A percentile compares a stretch with the other conserved stretches of the same genome.
These are phyloP conservation scores for Lachnellula hyalina DNA, from an alignment of 2,329 filamentous ascomycete species.

Conservation along the genomic window DNA sequence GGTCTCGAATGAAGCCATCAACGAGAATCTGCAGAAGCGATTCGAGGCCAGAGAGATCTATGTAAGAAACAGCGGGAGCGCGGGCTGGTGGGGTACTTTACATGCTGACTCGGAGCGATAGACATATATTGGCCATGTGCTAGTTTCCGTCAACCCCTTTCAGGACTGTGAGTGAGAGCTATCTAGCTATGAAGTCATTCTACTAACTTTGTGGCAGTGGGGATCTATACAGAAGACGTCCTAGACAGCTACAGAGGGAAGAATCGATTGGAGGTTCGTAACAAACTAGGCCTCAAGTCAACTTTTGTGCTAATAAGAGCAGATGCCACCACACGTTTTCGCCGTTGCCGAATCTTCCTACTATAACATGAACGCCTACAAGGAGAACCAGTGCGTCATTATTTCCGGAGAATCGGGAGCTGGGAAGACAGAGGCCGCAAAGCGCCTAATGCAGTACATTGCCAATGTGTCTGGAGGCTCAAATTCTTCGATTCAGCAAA, in stretches of 20 bases:
- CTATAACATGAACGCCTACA: constrained; percentile 99
- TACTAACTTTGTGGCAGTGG: constrained; percentile 52
- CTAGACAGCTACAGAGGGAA: constrained; percentile 93
- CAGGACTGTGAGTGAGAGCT: constrained; percentile 60
- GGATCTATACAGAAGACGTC: constrained; percentile 94
- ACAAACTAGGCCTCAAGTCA: neutral
- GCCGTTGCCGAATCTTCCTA: constrained; percentile 94
- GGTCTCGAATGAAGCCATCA: constrained; percentile 98
- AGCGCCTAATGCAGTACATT: constrained; percentile 99
- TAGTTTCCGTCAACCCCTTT: constrained; percentile 98
- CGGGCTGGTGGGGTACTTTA: neutral
- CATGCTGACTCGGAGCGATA: constrained; percentile 30
- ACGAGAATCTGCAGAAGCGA: constrained; percentile 96
- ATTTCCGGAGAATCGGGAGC: constrained; percentile 98
- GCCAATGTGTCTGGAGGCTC: constrained; percentile 87
- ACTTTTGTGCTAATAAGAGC: constrained; percentile 14
- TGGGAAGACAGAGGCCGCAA: constrained; percentile 96
- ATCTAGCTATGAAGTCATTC: neutral
- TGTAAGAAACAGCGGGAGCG: constrained; percentile 36
- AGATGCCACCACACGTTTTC: constrained; percentile 89
- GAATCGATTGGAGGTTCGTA: constrained; percentile 75
- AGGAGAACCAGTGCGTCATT: constrained; percentile 98
- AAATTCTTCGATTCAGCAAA: constrained; percentile 74
- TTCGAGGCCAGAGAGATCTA: constrained; percentile 98
- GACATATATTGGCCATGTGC: constrained; percentile 98